Evolutionary conservation across 768 basidiomycete genomes (phyloP).

Genomic region (Pleurotus djamor): DNA sequence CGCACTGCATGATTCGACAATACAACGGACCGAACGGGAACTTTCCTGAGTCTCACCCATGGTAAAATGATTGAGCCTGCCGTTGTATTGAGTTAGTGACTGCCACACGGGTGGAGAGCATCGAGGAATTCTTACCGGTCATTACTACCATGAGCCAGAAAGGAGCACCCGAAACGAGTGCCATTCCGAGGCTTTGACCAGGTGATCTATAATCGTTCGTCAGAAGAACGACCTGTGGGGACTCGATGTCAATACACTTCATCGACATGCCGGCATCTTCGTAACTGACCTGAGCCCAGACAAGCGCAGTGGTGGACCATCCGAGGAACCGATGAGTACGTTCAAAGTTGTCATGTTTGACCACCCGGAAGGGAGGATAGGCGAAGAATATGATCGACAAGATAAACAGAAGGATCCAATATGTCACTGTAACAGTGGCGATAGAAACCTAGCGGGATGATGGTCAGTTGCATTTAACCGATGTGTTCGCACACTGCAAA

Average conservation of each 20-base stretch:
- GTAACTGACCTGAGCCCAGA: slow-evolving; percentile 51
- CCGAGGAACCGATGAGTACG: slow-evolving; percentile 54
- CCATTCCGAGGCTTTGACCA: slow-evolving; percentile 34
- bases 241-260: not conserved
- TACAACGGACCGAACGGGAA: slow-evolving; percentile 48
- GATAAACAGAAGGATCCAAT: slow-evolving; percentile 45
- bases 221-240: slow-evolving; percentile 41
- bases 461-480: not conserved
- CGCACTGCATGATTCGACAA: slow-evolving; percentile 57
- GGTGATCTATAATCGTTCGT: slow-evolving; percentile 48
- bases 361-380: slow-evolving; percentile 43
- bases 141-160: slow-evolving; percentile 59
- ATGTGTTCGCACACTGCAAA: not conserved
- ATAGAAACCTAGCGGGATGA: slow-evolving; percentile 32
- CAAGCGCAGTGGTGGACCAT: slow-evolving; percentile 49
- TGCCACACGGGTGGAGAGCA: not conserved
- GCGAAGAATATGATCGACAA: slow-evolving; percentile 50
- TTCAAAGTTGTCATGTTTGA: slow-evolving; percentile 53
- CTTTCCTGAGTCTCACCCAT: slow-evolving; percentile 59
- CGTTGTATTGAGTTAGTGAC: not conserved
- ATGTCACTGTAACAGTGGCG: slow-evolving; percentile 48
- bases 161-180: slow-evolving; percentile 39
- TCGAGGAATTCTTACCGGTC: slow-evolving; percentile 28
- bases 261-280: not conserved
- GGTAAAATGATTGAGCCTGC: slow-evolving; percentile 51